Base-by-base conservation (phyloP, 495 filamentous ascomycete genomes). In the Penicillium cataractarum region DNA sequence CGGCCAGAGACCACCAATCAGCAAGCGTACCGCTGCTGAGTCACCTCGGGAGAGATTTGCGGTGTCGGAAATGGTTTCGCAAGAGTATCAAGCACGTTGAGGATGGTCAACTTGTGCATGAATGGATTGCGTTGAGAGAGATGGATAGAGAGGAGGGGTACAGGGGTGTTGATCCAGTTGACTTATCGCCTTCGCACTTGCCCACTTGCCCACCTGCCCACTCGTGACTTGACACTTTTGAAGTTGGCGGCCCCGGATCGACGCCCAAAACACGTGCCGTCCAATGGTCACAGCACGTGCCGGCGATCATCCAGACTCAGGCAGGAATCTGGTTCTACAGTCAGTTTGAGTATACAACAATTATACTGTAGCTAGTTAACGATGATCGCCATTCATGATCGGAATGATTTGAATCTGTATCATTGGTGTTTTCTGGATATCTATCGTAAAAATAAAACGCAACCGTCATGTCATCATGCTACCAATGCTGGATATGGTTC, bases 41-140 rank as follows among this genome's bases (percentile, higher is more conserved):
- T 54, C 51, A 54, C 29, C 51, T n/a, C 29, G 49, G 49, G 13
- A 3, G 2, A n/a, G 49, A 52, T 27, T 52, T 54, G 27, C 51
- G 32, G 27, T 52, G 49, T 26, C 12, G 49, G 6, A 19, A 17
- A 26, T 2, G 27, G 42, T 3, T 22, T 19, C 12, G 42, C 3
- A 24, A 21, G 42, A 4, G 2, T 8, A 24, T 46, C 21, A 7
- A 19, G n/a, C n/a, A n/a, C n/a, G n/a, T n/a, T n/a, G n/a, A n/a
- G n/a, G n/a, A 46, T 22, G 9, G 2, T 22, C 8, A 22, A 22
- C 42, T 8, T 46, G 8, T 24, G 42, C 3, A 2, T 6, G 8
- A 3, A 31, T 31, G 29, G 7, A 42, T 42, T 19, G 19, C 13
- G 0, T 4, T 7, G 7, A 21, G n/a, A 19, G 40, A 42, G n/a